Percentiles rank a stretch among this genome's conserved stretches.
Evolutionary conservation across 2,329 filamentous ascomycete species (phyloP).

Genomic region (Fusarium goolgardi): DNA sequence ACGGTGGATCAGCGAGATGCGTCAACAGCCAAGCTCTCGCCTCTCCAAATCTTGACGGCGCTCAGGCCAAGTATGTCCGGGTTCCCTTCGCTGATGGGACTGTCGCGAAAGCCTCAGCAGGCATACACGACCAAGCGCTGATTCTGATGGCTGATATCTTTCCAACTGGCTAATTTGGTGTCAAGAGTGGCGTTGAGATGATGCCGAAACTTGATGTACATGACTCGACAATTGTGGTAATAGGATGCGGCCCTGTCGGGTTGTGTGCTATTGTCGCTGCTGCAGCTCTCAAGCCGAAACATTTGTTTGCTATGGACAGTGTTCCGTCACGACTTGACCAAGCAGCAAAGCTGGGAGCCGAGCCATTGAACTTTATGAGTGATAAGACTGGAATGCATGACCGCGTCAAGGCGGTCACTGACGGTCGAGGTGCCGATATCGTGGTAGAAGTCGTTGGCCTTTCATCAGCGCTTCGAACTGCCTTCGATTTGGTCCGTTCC

Average conservation of each 20-base stretch:
- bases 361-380: constrained; percentile 81
- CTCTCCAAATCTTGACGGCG: constrained; percentile 75
- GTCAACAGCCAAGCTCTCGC: constrained; percentile 77
- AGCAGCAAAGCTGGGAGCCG: constrained; percentile 79
- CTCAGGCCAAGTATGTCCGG: constrained; percentile 83
- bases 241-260: constrained; percentile 88
- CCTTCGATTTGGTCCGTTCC: constrained; percentile 76
- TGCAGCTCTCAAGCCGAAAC: constrained; percentile 76
- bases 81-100: constrained; percentile 85
- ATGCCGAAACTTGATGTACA: constrained; percentile 54
- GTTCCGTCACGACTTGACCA: constrained; percentile 79
- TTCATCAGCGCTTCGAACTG: constrained; percentile 74
- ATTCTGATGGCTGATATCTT: constrained; percentile 95
- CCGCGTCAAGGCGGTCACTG: constrained; percentile 78
- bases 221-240: constrained; percentile 76
- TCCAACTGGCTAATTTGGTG: constrained; percentile 86
- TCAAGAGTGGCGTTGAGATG: constrained; percentile 78
- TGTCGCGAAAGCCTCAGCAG: constrained; percentile 73
- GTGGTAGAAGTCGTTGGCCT: constrained; percentile 84
- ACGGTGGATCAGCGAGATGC: constrained; percentile 81
- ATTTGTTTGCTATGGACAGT: constrained; percentile 82
- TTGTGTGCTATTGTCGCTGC: constrained; percentile 85
- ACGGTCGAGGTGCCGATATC: constrained; percentile 85
- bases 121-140: constrained; percentile 76
- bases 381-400: constrained; percentile 73